Percentiles rank a stretch among this genome's conserved stretches.
These are phyloP conservation scores for Thozetella sp. DNA, from an alignment of 495 filamentous ascomycete species.

Conservation along the genomic window DNA sequence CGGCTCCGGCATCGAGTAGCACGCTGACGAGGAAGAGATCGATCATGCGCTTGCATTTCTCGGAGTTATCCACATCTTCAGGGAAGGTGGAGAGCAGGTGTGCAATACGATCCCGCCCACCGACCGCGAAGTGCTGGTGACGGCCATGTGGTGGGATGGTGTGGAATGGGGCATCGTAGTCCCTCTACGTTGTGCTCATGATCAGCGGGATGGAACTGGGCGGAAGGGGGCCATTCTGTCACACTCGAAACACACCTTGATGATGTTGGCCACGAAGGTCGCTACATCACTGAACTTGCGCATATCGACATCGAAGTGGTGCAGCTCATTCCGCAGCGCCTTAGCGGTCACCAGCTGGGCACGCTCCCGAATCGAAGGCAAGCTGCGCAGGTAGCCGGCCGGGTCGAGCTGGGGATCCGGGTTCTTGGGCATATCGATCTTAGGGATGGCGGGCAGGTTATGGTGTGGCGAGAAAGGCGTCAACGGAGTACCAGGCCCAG, in stretches of 20 bases:
- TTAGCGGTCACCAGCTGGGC: constrained; percentile 72
- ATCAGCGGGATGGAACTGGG: constrained; percentile 11
- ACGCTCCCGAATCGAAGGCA: constrained; percentile 85
- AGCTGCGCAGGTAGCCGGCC: constrained; percentile 87
- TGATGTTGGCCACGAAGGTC: constrained; percentile 91
- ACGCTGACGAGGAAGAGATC: constrained; percentile 92
- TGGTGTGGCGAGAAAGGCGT: constrained; percentile 43
- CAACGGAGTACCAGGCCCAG: constrained; percentile 37
- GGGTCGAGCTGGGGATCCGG: constrained; percentile 92
- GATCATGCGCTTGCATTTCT: constrained; percentile 75
- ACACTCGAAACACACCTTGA: constrained; percentile 67
- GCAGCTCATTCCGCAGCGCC: constrained; percentile 76
- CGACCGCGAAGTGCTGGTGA: constrained; percentile 90
- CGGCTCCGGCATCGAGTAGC: constrained; percentile 84
- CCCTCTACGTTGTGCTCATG: constrained; percentile 58
- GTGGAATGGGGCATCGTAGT: constrained; percentile 84
- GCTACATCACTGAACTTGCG: constrained; percentile 85
- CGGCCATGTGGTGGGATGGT: constrained; percentile 85
- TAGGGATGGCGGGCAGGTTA: constrained; percentile 34
- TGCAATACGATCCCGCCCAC: constrained; percentile 74
- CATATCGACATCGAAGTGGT: constrained; percentile 92
- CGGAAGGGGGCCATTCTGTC: neutral
- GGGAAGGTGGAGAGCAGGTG: constrained; percentile 72
- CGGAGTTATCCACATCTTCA: constrained; percentile 62
- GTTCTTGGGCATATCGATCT: constrained; percentile 75